Evolutionary conservation across 2,329 filamentous ascomycete species (phyloP), one percentile per base, ranked within the genome.

Genomic region (Elsinoe perseae): DNA sequence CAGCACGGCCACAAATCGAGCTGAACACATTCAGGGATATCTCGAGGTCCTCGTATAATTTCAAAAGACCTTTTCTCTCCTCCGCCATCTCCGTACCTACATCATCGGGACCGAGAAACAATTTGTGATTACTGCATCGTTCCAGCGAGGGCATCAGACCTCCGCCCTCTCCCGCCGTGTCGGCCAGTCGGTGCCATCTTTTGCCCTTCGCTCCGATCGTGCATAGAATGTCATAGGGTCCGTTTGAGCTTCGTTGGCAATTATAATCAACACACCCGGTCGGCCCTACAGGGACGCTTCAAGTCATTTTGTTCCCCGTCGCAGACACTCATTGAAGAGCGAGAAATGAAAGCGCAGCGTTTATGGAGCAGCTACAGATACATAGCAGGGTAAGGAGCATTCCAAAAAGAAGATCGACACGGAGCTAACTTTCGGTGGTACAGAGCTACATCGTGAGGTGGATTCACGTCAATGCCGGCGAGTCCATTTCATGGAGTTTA

Each of bases 381-480:
- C 54, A 56, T 43, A 56, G 54, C 32, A 23, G 46, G 54, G 54
- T 56, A 48, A 28, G 23, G 6, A 16, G 20, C 34, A 12, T 20
- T 20, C 2, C 20, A 23, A 30, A 28, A 10, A 27, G 23, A 20
- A n/a, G 30, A 23, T 36, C 21, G 18, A 10, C 30, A 7, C 21
- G 25, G n/a, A 30, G 44, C 61, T 58, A n/a, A 58, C 48, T 18
- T 20, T 30, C 16, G 34, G 6, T 25, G 48, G 21, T 38, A 18
- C 62, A 97, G 93, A 95, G 90, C 61, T 98, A 98, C 74, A 90
- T 98, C 64, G 89, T 98, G 57, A 89, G 93, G 68, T 98, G 93
- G 92, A 88, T 96, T 64, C 86, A 89, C 69, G 92, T 96, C 64
- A 85, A 90, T 56, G 85, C 89, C 61, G 87, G 87, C 55, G 86